These are phyloP conservation scores for Chaetomium sp. DNA, from an alignment of 2,329 filamentous ascomycete species.

Conservation along the genomic window DNA sequence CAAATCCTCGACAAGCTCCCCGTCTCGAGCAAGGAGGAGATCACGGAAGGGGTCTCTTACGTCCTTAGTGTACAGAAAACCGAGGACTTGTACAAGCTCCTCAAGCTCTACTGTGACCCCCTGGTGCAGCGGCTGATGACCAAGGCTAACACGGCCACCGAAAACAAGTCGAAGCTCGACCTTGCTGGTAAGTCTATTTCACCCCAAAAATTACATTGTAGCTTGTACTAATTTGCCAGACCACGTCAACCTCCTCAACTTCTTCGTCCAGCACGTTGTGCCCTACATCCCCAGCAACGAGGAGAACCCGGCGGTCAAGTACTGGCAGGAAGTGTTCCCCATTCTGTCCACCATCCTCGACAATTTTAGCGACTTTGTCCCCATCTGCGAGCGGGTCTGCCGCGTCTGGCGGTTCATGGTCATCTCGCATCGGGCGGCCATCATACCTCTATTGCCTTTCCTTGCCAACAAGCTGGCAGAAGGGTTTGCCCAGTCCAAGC, in stretches of 20 bases:
- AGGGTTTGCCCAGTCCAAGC: conserved; percentile 81
- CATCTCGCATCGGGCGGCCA: conserved; percentile 88
- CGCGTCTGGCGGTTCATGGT: conserved; percentile 97
- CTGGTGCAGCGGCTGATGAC: conserved; percentile 82
- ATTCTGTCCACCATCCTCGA: conserved; percentile 84
- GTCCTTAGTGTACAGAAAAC: conserved; percentile 86
- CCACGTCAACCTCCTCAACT: conserved; percentile 87
- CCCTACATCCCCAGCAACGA: conserved; percentile 72
- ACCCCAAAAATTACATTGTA: not conserved
- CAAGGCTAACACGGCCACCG: conserved; percentile 81
- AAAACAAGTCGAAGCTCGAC: conserved; percentile 80
- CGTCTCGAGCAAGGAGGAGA: conserved; percentile 85
- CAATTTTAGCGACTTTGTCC: conserved; percentile 81
- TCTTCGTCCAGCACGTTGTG: conserved; percentile 77
- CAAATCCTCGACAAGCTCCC: conserved; percentile 85
- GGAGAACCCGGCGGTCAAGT: conserved; percentile 89
- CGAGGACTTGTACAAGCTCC: conserved; percentile 75
- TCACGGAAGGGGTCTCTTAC: conserved; percentile 92
- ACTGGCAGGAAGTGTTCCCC: conserved; percentile 92
- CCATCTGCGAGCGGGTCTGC: conserved; percentile 91
- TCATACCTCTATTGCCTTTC: conserved; percentile 78
- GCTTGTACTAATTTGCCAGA: conserved; percentile 51
- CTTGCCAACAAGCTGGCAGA: conserved; percentile 86
- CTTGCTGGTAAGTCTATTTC: conserved; percentile 69
- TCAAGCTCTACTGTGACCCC: conserved; percentile 93